These are phyloP conservation scores for Fusarium cicatricum DNA, from an alignment of 2,329 filamentous ascomycete genomes.

Conservation along the genomic window DNA sequence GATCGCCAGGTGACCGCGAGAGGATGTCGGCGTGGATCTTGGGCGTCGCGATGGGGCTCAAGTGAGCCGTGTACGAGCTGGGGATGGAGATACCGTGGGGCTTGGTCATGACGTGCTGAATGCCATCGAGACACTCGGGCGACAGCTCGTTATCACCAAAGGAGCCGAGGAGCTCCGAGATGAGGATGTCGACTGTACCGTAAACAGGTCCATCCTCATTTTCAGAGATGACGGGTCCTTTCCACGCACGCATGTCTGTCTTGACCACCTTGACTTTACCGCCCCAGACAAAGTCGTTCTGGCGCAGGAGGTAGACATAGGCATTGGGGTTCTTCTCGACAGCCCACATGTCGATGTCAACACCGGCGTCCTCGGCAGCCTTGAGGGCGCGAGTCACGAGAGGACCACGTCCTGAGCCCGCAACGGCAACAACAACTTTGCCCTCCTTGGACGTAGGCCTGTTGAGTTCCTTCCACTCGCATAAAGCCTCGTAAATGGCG, in stretches of 20 bases:
- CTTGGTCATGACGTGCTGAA: constrained; percentile 84
- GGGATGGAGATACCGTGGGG: constrained; percentile 92
- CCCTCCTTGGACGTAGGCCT: constrained; percentile 77
- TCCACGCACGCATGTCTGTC: constrained; percentile 97
- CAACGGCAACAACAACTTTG: constrained; percentile 86
- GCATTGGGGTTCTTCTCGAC: constrained; percentile 99
- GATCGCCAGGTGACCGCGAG: constrained; percentile 66
- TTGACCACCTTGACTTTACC: constrained; percentile 86
- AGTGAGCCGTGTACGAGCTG: constrained; percentile 88
- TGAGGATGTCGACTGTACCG: constrained; percentile 85
- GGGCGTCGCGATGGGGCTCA: constrained; percentile 91
- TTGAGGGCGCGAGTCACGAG: constrained; percentile 86
- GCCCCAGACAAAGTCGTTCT: constrained; percentile 84
- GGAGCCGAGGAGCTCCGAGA: constrained; percentile 93
- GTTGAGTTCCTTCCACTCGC: constrained; percentile 76
- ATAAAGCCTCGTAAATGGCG: constrained; percentile 81
- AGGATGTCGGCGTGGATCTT: constrained; percentile 84
- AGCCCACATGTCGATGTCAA: constrained; percentile 86
- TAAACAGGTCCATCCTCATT: constrained; percentile 57
- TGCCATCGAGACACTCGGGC: constrained; percentile 94
- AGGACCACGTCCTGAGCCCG: constrained; percentile 90
- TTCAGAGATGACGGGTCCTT: constrained; percentile 71
- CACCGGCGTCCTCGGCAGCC: constrained; percentile 78
- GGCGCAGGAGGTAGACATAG: constrained; percentile 88
- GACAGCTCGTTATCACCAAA: constrained; percentile 98